Percentiles rank a stretch among this genome's conserved stretches.
Conservation (phyloP, 495 filamentous ascomycete genomes). For the Corynascus novoguineensis region DNA sequence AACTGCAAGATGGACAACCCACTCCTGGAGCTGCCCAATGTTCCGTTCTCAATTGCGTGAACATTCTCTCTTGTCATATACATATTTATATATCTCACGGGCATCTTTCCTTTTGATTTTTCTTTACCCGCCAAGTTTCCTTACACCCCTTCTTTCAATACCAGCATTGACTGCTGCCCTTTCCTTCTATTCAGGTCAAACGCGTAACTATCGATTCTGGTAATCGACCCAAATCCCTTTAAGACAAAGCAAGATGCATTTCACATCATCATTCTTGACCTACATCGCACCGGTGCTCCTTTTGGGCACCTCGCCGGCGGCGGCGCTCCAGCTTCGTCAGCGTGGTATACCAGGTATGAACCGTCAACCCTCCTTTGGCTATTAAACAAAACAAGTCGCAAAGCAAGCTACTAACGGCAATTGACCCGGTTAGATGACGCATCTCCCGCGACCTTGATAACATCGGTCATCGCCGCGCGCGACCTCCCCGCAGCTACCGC, state of each 20-base stretch:
- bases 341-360: not conserved
- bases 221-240: not conserved
- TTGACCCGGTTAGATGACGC: too few relatives aligned
- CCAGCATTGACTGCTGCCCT: conserved; percentile 7
- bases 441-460: not conserved
- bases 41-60: too few relatives aligned
- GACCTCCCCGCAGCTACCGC: not conserved
- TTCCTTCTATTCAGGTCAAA: not conserved
- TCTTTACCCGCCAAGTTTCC: not conserved
- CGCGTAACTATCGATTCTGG: not conserved
- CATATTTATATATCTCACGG: too few relatives aligned
- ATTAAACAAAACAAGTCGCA: not conserved
- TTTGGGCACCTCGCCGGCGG: not conserved
- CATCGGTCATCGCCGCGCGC: not conserved
- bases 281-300: not conserved
- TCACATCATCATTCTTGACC: conserved; percentile 1
- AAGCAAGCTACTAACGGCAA: not conserved
- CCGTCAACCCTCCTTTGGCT: not conserved
- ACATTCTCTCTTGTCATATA: too few relatives aligned
- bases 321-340: not conserved
- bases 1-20: not conserved
- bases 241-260: conserved; percentile 2
- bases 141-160: not conserved
- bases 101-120: not conserved
- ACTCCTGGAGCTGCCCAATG: not conserved